A percentile compares a stretch with the other conserved stretches of the same genome.
phyloP scores from a whole-genome alignment of 2,329 filamentous ascomycete genomes.

The Dothistroma septosporum region DNA sequence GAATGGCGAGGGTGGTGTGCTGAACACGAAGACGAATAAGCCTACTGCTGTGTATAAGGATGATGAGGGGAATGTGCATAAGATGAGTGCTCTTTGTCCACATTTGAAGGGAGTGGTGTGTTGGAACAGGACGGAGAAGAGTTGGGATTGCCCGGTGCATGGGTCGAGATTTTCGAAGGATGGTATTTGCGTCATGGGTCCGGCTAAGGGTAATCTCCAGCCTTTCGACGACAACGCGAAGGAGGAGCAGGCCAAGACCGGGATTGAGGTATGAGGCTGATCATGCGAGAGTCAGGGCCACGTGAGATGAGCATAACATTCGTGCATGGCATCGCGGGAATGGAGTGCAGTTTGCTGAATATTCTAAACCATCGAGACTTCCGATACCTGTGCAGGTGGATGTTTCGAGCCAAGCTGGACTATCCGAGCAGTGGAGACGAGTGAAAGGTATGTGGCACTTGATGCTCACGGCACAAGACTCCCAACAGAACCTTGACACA shows the following conservation, averaged over 20 bases:
- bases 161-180: conserved; percentile 39
- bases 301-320: not conserved
- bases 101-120: conserved; percentile 55
- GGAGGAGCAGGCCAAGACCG: not conserved
- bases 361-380: not conserved
- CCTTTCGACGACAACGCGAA: not conserved
- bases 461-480: no score
- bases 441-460: no score
- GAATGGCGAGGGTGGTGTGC: conserved; percentile 47
- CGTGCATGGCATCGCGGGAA: not conserved
- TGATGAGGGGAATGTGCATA: conserved; percentile 48
- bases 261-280: not conserved
- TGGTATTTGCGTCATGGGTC: conserved; percentile 39
- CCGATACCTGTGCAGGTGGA: not conserved
- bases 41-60: conserved; percentile 56
- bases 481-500: no score
- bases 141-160: conserved; percentile 53
- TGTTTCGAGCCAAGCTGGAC: no score
- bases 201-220: conserved; percentile 22
- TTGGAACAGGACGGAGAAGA: conserved; percentile 54
- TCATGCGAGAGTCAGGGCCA: not conserved
- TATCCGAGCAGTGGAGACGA: no score
- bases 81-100: conserved; percentile 54
- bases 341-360: not conserved
- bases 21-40: conserved; percentile 47